Base-by-base conservation (phyloP, 1,284 basidiomycete species). In the Chiua sp. region DNA sequence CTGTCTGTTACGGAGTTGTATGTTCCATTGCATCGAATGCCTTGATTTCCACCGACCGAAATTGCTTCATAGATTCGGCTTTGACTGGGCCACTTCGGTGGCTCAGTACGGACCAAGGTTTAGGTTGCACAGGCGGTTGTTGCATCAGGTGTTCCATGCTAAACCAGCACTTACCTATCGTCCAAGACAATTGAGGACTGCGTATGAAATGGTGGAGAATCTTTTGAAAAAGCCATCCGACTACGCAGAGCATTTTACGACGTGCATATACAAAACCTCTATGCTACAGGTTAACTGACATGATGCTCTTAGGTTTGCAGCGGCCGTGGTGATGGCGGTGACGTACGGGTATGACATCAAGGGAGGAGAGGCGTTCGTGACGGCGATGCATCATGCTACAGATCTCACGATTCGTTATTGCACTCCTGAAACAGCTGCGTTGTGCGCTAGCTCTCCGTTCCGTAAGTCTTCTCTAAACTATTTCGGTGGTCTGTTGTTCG, bases 271-370 rank as follows among this genome's bases (percentile, higher is more conserved):
- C 32, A 33, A 37, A 35, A 35, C 8, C 13, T 15, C 49, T 11
- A 15, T 35, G 32, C 23, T 51, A 22, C 8, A 13, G 10, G 13
- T 16, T n/a, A 2, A 42, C 18, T 42, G 18, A n/a, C 18, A 20
- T 20, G 18, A 7, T 42, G 3, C 51, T 30, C 11, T 12, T 42
- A 65, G 66, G 13, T 63, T 71, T 35, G 51, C 65, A 1, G 61
- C 55, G 11, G 16, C 52, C 15, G 37, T 66, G 10, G 37, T 58
- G 33, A 56, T 64, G 51, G 55, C 44, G 6, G 33, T 67, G 2
- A 64, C 65, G 7, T 68, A 66, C 6, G 66, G 61, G 15, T 68
- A 64, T 13, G 59, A 57, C 35, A 49, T 39, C 2, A 57, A 60
- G 23, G 42, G 23, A 2, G 53, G 44, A 8, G 66, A 61, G 8